Conservation (phyloP, 2,329 filamentous ascomycete genomes). For the Westerdykella aurantiaca region DNA sequence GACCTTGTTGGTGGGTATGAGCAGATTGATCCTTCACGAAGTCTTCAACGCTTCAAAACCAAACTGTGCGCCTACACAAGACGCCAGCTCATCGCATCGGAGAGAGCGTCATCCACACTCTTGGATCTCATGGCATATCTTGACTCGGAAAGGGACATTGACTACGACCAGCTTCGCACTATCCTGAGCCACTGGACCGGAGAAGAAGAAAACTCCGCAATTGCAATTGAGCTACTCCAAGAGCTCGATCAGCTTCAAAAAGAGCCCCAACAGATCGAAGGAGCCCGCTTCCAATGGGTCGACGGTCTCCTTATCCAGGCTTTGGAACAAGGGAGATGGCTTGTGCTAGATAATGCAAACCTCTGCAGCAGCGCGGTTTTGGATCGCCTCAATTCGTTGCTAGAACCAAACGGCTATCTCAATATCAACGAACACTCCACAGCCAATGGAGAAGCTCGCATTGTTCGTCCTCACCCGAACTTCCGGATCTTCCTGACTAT, state of each 20-base stretch:
- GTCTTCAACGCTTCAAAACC: constrained; percentile 57
- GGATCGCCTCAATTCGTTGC: constrained; percentile 86
- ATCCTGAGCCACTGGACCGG: not conserved
- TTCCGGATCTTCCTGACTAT: constrained; percentile 93
- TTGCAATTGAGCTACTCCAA: constrained; percentile 37
- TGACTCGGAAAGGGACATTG: not conserved
- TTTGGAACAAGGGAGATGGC: constrained; percentile 78
- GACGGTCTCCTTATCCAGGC: constrained; percentile 89
- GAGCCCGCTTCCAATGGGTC: constrained; percentile 89
- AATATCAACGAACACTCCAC: constrained; percentile 92
- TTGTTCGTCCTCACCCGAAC: constrained; percentile 74
- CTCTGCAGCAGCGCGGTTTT: constrained; percentile 92
- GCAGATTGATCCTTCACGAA: constrained; percentile 76
- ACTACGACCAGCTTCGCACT: not conserved
- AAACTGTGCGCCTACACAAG: constrained; percentile 52
- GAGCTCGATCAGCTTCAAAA: constrained; percentile 49
- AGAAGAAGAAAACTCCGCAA: constrained; percentile 5
- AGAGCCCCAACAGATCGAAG: constrained; percentile 54
- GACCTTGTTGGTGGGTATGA: constrained; percentile 96
- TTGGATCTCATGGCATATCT: constrained; percentile 21
- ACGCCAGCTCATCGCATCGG: constrained; percentile 11
- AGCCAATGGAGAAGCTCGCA: constrained; percentile 69
- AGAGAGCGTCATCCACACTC: constrained; percentile 5
- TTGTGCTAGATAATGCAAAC: constrained; percentile 95
- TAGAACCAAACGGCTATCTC: constrained; percentile 82